Evolutionary conservation across 805 yeast species (phyloP), one percentile per base, ranked within the genome.

Genomic region (Cyberlindnera galapagoensis): DNA sequence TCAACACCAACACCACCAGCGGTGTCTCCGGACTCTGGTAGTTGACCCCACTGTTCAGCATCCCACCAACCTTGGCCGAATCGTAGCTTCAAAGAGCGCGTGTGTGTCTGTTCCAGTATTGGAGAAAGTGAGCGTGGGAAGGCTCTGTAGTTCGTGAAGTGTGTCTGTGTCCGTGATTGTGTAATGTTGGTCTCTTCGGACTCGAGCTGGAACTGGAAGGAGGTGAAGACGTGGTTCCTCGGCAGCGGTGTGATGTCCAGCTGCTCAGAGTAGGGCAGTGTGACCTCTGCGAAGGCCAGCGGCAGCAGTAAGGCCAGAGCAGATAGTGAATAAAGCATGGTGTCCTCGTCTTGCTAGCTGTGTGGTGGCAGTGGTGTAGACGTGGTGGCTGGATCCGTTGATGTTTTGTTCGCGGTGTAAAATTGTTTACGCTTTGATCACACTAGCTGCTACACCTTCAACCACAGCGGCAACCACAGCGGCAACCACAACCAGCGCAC

Each of bases 61-160:
- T 92, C 95, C 90, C 96, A 92, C 77, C 87, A 82, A 0, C 98
- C 98, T 56, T 85, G 94, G 2, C 94, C 73, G 52, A 92, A 92
- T 34, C 97, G 62, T 38, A 92, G 60, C 54, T 85, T 95, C 27
- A 92, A 62, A 47, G 84, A 88, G 34, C 82, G 66, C 0, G 94
- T 71, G 37, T 70, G 65, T 3, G 94, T 71, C 9, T 68, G 57
- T 25, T 71, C 74, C 10, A 92, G 51, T 3, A 90, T 67, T 18
- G 94, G 92, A 4, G 86, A 90, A 7, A 92, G 60, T 1, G 86
- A 65, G 38, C 82, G 73, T 0, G 98, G 97, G 47, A 92, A 88
- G 12, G 72, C 69, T 5, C 72, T 71, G 50, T 76, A 80, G 47
- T 80, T 84, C 7, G 57, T 52, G 32, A 49, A 56, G 2, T 18